Evolutionary conservation across 1,139 yeast genomes (phyloP).

Genomic region (Pichia sp.): DNA sequence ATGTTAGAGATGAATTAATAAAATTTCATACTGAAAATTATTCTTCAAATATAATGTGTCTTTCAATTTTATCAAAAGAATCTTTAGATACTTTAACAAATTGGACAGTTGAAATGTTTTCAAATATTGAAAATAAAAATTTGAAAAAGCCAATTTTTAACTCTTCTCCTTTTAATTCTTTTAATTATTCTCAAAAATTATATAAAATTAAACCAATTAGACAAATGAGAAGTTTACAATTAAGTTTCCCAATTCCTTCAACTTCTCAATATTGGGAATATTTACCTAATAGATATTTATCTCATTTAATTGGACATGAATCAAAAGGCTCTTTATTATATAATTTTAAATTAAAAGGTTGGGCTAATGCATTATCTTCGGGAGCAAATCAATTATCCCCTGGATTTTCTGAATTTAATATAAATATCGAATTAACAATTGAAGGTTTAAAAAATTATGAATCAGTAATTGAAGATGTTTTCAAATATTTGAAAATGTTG

Average conservation of each 20-base stretch:
- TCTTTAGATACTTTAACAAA: conserved; percentile 60
- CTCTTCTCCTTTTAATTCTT: conserved; percentile 35
- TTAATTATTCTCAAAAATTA: conserved; percentile 41
- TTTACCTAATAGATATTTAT: conserved; percentile 62
- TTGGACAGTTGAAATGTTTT: conserved; percentile 68
- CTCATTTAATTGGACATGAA: conserved; percentile 90
- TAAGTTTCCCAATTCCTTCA: conserved; percentile 73
- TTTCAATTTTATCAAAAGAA: conserved; percentile 81
- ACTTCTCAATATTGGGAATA: conserved; percentile 54
- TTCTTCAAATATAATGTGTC: conserved; percentile 77
- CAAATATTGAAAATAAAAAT: conserved; percentile 52
- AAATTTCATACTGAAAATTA: conserved; percentile 58
- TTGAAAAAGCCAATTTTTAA: conserved; percentile 47
- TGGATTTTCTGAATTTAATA: conserved; percentile 59
- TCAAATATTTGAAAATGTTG: conserved; percentile 67
- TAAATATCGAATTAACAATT: conserved; percentile 71
- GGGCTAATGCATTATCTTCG: conserved; percentile 75
- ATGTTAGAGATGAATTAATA: conserved; percentile 61
- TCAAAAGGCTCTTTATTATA: conserved; percentile 76
- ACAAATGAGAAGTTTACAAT: conserved; percentile 62
- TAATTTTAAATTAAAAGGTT: conserved; percentile 61
- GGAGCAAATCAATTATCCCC: conserved; percentile 67
- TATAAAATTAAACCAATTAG: conserved; percentile 75
- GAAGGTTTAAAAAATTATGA: conserved; percentile 63
- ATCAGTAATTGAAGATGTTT: conserved; percentile 50